Base-by-base conservation (phyloP, 2,329 filamentous ascomycete genomes). In the Trichophaea hybrida region DNA sequence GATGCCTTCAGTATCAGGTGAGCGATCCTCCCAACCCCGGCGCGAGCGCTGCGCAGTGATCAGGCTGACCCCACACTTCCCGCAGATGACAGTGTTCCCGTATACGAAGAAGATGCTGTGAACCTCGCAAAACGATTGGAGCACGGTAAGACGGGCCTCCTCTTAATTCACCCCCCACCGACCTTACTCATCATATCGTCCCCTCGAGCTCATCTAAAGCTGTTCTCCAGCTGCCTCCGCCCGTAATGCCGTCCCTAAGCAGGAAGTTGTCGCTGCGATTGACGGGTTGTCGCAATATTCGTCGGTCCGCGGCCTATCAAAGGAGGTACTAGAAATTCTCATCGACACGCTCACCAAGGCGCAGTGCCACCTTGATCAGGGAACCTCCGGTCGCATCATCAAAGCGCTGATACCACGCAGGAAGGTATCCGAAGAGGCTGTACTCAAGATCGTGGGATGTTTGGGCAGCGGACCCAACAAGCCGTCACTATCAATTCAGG, bases 401-500 rank as follows among this genome's bases (percentile, higher is more conserved):
- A 86, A 83, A 64, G 86, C 85, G 61, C 74, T 94, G 54, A 94
- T 91, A 71, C 88, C 88, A 1, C 77, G 79, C n/a, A 75, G 77
- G 43, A 76, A 76, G 46, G 77, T 94, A n/a, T 70, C 79, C 10
- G 75, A 78, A 37, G 75, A 80, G 59, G 71, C 82, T 44, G 74
- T 86, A 54, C 75, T 87, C 53, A 82, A 79, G 60, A 73, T 90
- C 7, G 78, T 93, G 24, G 83, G 83, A 56, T 81, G 80, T 52
- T 76, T 94, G n/a, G 87, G 88, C 2, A 84, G 88, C 68, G 87
- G 86, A 68, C 80, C 82, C 69, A 77, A 80, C 58, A 94, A 90
- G 70, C 84, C 88, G 12, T 81, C 84, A 12, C 76, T 86, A 49
- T 75, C 78, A 49, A 80, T 86, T 0, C 64, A 66, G 64, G 64